Conservation (phyloP, 2,329 filamentous ascomycete species). For the Epichloe sibirici region DNA sequence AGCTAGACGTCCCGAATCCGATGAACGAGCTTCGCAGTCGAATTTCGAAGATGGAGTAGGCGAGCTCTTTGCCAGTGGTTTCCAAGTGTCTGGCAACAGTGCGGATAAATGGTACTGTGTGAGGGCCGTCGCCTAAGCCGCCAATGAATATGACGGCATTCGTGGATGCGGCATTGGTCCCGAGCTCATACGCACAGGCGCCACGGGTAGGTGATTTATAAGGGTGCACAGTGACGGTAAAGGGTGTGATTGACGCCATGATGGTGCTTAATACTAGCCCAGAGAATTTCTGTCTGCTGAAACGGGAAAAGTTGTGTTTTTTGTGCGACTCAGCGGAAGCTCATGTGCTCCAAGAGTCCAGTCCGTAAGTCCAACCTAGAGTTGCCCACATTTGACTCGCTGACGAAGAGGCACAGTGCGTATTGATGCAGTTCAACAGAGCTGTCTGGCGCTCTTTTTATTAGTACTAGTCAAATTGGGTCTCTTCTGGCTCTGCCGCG, state of each 20-base stretch:
- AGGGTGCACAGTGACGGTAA: conserved; percentile 33
- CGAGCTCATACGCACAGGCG: conserved; percentile 36
- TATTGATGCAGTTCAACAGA: not conserved
- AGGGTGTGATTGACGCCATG: conserved; percentile 22
- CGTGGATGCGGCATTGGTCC: conserved; percentile 22
- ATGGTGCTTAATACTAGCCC: not conserved
- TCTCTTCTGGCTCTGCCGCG: too few relatives aligned
- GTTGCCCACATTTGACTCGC: not conserved
- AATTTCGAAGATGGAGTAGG: conserved; percentile 44
- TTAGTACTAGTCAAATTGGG: too few relatives aligned
- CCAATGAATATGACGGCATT: conserved; percentile 60
- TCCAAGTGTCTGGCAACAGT: conserved; percentile 32
- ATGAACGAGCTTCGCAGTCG: conserved; percentile 42
- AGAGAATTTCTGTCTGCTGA: not conserved
- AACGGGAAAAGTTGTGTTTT: not conserved
- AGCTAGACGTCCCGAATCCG: conserved; percentile 37
- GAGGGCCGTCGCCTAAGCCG: conserved; percentile 57
- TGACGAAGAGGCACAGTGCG: not conserved
- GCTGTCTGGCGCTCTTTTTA: too few relatives aligned
- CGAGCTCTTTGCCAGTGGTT: conserved; percentile 19
- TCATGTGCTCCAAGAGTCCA: not conserved
- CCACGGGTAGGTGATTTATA: conserved; percentile 28
- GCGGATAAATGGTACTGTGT: conserved; percentile 47
- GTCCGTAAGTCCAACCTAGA: not conserved
- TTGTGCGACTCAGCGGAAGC: not conserved